Conservation (phyloP, 371 early-diverging fungal species). For the Thermomucor indicae-seudaticae region DNA sequence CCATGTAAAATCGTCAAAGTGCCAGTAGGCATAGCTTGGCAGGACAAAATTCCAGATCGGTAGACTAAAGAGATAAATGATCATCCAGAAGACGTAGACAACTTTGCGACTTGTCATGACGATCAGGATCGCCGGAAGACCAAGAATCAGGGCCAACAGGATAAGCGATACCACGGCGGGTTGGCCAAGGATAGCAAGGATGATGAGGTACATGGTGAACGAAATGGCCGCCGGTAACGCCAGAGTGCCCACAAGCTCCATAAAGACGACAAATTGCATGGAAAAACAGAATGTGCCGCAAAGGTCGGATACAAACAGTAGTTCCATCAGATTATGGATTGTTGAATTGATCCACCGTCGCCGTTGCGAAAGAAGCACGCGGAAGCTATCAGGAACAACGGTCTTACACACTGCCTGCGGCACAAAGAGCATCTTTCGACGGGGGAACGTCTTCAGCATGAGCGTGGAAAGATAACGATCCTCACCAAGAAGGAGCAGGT, state of each 20-base stretch:
- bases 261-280: constrained; percentile 97
- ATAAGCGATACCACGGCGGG: constrained; percentile 69
- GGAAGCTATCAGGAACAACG: constrained; percentile 89
- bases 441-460: constrained; percentile 89
- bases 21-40: constrained; percentile 98
- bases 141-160: constrained; percentile 65
- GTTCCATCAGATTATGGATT: constrained; percentile 90
- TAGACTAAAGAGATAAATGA: constrained; percentile 62
- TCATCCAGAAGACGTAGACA: constrained; percentile 74
- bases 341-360: constrained; percentile 70
- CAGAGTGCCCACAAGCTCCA: constrained; percentile 96
- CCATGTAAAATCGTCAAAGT: constrained; percentile 99
- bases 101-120: constrained; percentile 76
- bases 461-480: constrained; percentile 93
- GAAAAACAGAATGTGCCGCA: constrained; percentile 98
- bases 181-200: constrained; percentile 40
- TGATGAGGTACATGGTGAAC: constrained; percentile 81
- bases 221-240: constrained; percentile 93
- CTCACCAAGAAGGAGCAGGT: constrained; percentile 89
- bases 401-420: constrained; percentile 95
- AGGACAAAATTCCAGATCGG: constrained; percentile 96
- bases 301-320: constrained; percentile 87
- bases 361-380: constrained; percentile 92
- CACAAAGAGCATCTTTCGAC: constrained; percentile 86
- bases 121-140: constrained; percentile 84